These are phyloP conservation scores for Petasospora rhodanensis DNA, from an alignment of 1,139 yeast species.

Conservation along the genomic window DNA sequence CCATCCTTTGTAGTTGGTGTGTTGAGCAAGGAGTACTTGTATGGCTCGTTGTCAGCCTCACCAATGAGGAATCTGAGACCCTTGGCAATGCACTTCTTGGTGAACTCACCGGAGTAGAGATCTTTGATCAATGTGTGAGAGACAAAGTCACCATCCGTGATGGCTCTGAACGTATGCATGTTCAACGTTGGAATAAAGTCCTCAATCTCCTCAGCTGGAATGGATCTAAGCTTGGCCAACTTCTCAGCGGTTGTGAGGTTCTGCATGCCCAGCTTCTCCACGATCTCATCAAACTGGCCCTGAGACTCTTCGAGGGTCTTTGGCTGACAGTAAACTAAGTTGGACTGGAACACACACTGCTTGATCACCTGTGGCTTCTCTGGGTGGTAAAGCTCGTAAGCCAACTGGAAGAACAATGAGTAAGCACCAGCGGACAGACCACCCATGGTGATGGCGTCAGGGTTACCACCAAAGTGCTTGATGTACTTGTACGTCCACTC, in stretches of 20 bases:
- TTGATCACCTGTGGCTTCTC: constrained; percentile 32
- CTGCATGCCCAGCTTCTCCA: constrained; percentile 20
- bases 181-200: constrained; percentile 30
- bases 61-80: constrained; percentile 32
- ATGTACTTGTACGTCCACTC: constrained; percentile 37
- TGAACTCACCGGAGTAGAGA: constrained; percentile 32
- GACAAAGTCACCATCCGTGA: constrained; percentile 35
- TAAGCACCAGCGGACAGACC: constrained; percentile 29
- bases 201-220: too few relatives aligned
- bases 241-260: constrained; percentile 18
- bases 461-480: constrained; percentile 31
- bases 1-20: constrained; percentile 29
- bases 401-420: constrained; percentile 19
- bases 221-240: constrained; percentile 25
- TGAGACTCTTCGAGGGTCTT: constrained; percentile 28
- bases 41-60: constrained; percentile 36
- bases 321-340: constrained; percentile 25
- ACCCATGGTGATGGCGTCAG: constrained; percentile 28
- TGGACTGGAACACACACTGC: constrained; percentile 32
- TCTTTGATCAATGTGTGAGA: constrained; percentile 29
- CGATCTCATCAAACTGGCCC: constrained; percentile 34
- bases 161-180: constrained; percentile 38
- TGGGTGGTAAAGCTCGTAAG: constrained; percentile 35
- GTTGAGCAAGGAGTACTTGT: constrained; percentile 31
- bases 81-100: constrained; percentile 25